Evolutionary conservation across 2,329 filamentous ascomycete species (phyloP).

Genomic region (Alternaria panax): DNA sequence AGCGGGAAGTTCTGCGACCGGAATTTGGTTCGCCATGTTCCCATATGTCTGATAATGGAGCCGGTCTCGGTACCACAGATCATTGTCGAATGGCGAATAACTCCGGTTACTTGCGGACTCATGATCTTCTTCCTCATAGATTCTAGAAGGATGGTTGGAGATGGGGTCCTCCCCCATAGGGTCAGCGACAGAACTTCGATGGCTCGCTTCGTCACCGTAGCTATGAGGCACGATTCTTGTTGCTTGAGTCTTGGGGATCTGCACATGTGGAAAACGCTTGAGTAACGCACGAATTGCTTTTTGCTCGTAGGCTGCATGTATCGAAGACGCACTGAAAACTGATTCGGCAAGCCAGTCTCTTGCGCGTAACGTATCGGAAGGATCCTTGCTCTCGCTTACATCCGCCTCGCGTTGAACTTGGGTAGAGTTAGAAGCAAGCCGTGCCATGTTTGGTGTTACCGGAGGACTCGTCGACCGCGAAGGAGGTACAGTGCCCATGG

Average conservation of each 20-base stretch:
- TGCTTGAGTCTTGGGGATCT: too few species aligned
- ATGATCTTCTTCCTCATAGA: not conserved
- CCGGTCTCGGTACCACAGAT: not conserved
- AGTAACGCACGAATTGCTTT: not conserved
- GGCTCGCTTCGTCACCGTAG: not conserved
- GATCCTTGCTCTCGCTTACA: not conserved
- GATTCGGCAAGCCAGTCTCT: not conserved
- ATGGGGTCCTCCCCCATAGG: not conserved
- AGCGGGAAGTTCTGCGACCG: not conserved
- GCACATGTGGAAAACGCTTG: not conserved
- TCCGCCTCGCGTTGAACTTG: slow-evolving; percentile 2
- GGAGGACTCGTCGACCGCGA: not conserved
- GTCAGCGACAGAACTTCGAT: not conserved
- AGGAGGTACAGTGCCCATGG: slow-evolving; percentile 15
- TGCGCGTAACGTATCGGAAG: not conserved
- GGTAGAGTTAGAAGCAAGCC: not conserved
- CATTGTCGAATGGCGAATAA: not conserved
- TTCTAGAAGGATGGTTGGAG: not conserved
- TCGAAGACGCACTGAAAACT: not conserved
- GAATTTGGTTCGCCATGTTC: not conserved
- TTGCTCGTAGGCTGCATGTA: not conserved
- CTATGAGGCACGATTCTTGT: not conserved
- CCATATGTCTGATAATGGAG: not conserved
- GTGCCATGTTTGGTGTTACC: not conserved
- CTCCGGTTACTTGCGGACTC: not conserved